Evolutionary conservation across 768 basidiomycete genomes (phyloP), one percentile per base, ranked within the genome.

Genomic region (Auricularia sp.): DNA sequence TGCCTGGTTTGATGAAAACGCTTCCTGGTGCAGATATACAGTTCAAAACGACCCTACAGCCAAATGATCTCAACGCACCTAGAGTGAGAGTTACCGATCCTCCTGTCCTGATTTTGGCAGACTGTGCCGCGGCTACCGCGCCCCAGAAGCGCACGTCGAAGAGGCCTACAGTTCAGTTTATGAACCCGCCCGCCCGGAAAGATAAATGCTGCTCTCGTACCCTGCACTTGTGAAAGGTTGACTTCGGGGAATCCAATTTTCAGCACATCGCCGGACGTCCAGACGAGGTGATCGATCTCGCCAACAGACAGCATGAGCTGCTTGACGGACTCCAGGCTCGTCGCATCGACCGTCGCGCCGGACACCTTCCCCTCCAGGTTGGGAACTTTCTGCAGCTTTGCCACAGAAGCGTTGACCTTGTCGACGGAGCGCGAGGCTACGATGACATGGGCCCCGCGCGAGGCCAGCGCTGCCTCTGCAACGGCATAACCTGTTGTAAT

Each of bases 81-180:
- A 45, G 47, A 29, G 67, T 68, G 18, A 68, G 33, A 35, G 58
- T 64, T 10, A 68, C 39, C 33, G 67, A 68, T 7, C 67, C 67
- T 5, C 65, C 63, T 54, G n/a, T 34, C 33, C 47, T 61, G 47
- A 68, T 3, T 36, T 68, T 66, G 3, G 67, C 67, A 35, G 37
- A 16, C 61, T 68, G 35, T 3, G 65, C 67, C 3, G 66, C 67
- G n/a, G 63, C 44, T 7, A 62, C 63, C 4, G 67, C 66, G 11
- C 67, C 67, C 67, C 67, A 68, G 62, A 68, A 68, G 33, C 67
- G 65, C 3, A 66, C 66, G 18, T 68, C 67, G 59, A 68, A 68
- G n/a, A 62, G 44, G 39, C 36, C 67, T 68, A 21, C 14, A 16
- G 10, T 62, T 33, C 21, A 34, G 34, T 47, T 21, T 33, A 6